Evolutionary conservation across 2,329 filamentous ascomycete genomes (phyloP).

Genomic region (Leptographium procerum): DNA sequence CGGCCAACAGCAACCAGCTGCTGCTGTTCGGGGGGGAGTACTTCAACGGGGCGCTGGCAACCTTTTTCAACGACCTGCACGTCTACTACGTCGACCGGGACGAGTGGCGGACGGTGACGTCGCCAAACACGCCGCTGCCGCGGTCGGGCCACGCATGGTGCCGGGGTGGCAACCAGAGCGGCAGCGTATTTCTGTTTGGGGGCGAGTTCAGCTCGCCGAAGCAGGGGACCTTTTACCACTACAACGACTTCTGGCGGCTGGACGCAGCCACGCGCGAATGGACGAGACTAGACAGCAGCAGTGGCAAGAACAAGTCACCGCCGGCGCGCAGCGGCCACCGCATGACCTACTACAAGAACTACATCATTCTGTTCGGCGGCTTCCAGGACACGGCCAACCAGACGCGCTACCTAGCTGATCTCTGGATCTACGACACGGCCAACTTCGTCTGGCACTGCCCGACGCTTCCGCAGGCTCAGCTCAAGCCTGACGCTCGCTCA

Average conservation of each 20-base stretch:
- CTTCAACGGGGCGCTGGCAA: slow-evolving; percentile 81
- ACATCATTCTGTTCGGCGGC: slow-evolving; percentile 88
- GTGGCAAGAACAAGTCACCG: slow-evolving; percentile 56
- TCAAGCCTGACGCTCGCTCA: slow-evolving; percentile 82
- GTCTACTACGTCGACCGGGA: slow-evolving; percentile 70
- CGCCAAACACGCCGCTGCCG: slow-evolving; percentile 82
- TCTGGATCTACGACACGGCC: slow-evolving; percentile 91
- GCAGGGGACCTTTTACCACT: slow-evolving; percentile 97
- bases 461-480: slow-evolving; percentile 60
- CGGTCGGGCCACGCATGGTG: slow-evolving; percentile 93
- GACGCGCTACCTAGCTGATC: slow-evolving; percentile 84
- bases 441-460: slow-evolving; percentile 79
- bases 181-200: slow-evolving; percentile 82
- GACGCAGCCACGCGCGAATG: slow-evolving; percentile 80
- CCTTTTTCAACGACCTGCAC: slow-evolving; percentile 56
- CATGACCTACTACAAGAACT: slow-evolving; percentile 96
- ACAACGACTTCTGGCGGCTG: slow-evolving; percentile 95
- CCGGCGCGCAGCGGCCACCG: slow-evolving; percentile 83
- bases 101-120: slow-evolving; percentile 84
- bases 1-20: slow-evolving; percentile 75
- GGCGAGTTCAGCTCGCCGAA: slow-evolving; percentile 96
- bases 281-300: slow-evolving; percentile 62
- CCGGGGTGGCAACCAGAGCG: slow-evolving; percentile 67
- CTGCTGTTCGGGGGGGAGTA: slow-evolving; percentile 92
- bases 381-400: slow-evolving; percentile 95